These are phyloP conservation scores for Hebeloma cylindrosporum DNA, from an alignment of 768 basidiomycete genomes.

Conservation along the genomic window DNA sequence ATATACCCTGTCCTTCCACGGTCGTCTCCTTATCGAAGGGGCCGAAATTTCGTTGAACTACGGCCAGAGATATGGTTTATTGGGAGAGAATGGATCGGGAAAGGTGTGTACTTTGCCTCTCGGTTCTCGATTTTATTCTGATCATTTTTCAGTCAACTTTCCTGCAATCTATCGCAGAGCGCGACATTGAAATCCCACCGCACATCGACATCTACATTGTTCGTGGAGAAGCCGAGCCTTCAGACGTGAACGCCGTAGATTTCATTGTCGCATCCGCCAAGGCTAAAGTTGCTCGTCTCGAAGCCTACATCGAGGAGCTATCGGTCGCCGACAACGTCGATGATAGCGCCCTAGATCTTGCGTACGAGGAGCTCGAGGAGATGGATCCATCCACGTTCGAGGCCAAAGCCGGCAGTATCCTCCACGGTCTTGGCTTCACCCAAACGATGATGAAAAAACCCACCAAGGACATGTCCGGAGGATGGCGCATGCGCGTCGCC, in stretches of 20 bases:
- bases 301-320: slow-evolving; percentile 91
- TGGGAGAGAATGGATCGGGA: slow-evolving; percentile 98
- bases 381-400: slow-evolving; percentile 96
- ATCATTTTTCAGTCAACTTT: slow-evolving; percentile 79
- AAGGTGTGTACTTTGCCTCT: slow-evolving; percentile 58
- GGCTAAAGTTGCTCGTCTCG: slow-evolving; percentile 90
- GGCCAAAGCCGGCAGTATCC: slow-evolving; percentile 90
- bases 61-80: slow-evolving; percentile 89
- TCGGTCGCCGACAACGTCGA: slow-evolving; percentile 89
- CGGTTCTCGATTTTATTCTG: slow-evolving; percentile 1
- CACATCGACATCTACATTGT: slow-evolving; percentile 99
- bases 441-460: slow-evolving; percentile 92
- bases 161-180: slow-evolving; percentile 91
- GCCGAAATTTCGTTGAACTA: slow-evolving; percentile 83
- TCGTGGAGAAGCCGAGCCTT: slow-evolving; percentile 92
- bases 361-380: slow-evolving; percentile 96
- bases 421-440: slow-evolving; percentile 96
- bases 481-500: slow-evolving; percentile 99
- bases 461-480: slow-evolving; percentile 98
- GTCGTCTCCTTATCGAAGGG: slow-evolving; percentile 59
- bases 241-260: slow-evolving; percentile 94
- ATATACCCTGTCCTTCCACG: slow-evolving; percentile 96
- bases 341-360: slow-evolving; percentile 80
- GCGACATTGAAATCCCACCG: slow-evolving; percentile 90
- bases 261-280: slow-evolving; percentile 93